These are phyloP conservation scores for Cryphonectria parasitica DNA, from an alignment of 2,329 filamentous ascomycete genomes.

Conservation along the genomic window DNA sequence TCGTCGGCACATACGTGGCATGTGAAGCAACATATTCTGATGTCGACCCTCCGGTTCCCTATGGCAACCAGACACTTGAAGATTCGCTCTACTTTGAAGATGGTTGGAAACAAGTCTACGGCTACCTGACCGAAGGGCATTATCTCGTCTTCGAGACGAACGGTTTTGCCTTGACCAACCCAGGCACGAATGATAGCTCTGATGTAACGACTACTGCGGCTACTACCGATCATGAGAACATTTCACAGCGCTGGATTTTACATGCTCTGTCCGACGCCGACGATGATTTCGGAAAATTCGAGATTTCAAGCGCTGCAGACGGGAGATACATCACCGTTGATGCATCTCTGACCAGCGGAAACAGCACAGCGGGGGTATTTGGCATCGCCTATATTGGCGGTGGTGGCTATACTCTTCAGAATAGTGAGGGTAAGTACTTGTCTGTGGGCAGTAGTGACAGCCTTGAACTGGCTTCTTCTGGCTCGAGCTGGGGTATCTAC, in stretches of 20 bases:
- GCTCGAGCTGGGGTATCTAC: not conserved
- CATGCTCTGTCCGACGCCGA: slow-evolving; percentile 43
- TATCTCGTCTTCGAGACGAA: slow-evolving; percentile 55
- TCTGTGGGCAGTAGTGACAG: slow-evolving; percentile 30
- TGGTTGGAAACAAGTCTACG: slow-evolving; percentile 57
- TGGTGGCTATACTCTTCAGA: slow-evolving; percentile 34
- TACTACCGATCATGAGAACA: slow-evolving; percentile 42
- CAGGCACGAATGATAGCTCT: slow-evolving; percentile 28
- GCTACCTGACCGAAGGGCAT: slow-evolving; percentile 57
- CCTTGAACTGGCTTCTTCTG: slow-evolving; percentile 11
- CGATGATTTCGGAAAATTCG: slow-evolving; percentile 32
- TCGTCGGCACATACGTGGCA: slow-evolving; percentile 49
- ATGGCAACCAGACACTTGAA: slow-evolving; percentile 44
- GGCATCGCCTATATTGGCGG: slow-evolving; percentile 34
- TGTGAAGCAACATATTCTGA: slow-evolving; percentile 43
- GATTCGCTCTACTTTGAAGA: slow-evolving; percentile 50
- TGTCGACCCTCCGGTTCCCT: slow-evolving; percentile 46
- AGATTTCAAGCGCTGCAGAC: slow-evolving; percentile 34
- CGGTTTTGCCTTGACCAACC: slow-evolving; percentile 48
- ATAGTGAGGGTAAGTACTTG: slow-evolving; percentile 35
- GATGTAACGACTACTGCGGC: slow-evolving; percentile 34
- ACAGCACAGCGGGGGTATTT: slow-evolving; percentile 33
- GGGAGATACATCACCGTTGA: slow-evolving; percentile 33
- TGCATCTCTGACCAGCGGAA: slow-evolving; percentile 27
- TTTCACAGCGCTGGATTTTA: slow-evolving; percentile 54